Percentiles rank a stretch among this genome's conserved stretches.
These are phyloP conservation scores for Beta corolliflora DNA, from an alignment of 179 eudicot genomes.

Conservation along the genomic window DNA sequence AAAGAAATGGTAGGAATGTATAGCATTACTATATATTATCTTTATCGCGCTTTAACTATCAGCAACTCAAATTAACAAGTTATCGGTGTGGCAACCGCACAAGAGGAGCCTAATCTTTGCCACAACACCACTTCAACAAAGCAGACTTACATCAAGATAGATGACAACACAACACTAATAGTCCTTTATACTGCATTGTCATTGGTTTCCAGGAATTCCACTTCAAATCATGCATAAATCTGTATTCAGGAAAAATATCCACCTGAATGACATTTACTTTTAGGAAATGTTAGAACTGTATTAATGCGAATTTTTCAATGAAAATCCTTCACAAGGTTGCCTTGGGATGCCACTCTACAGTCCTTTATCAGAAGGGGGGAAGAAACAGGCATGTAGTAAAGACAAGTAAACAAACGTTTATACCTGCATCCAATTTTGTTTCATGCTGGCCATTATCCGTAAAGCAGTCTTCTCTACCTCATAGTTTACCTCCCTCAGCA, in stretches of 20 bases:
- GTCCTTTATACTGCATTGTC: background rate
- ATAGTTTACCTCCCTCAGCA: slow-evolving; percentile 37
- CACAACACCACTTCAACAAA: no score
- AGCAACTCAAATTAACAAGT: no score
- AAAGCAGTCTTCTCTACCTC: slow-evolving; percentile 65
- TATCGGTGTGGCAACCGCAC: no score
- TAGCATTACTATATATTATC: no score
- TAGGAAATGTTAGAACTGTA: background rate
- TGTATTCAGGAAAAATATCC: no score
- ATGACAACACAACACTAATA: no score
- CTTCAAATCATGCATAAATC: background rate
- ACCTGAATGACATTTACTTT: no score
- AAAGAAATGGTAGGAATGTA: no score
- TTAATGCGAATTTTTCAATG: background rate
- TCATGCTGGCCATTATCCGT: slow-evolving; percentile 85
- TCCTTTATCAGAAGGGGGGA: background rate
- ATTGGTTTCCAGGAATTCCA: background rate
- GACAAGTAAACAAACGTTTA: background rate
- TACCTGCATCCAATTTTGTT: slow-evolving; percentile 99
- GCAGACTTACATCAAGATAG: no score
- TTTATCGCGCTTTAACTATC: no score
- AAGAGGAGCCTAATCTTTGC: no score
- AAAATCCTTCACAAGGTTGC: background rate
- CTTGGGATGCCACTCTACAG: background rate
- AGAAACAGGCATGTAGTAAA: background rate